phyloP scores from a whole-genome alignment of 140 eudicot species.

The Oenanthe javanica region DNA sequence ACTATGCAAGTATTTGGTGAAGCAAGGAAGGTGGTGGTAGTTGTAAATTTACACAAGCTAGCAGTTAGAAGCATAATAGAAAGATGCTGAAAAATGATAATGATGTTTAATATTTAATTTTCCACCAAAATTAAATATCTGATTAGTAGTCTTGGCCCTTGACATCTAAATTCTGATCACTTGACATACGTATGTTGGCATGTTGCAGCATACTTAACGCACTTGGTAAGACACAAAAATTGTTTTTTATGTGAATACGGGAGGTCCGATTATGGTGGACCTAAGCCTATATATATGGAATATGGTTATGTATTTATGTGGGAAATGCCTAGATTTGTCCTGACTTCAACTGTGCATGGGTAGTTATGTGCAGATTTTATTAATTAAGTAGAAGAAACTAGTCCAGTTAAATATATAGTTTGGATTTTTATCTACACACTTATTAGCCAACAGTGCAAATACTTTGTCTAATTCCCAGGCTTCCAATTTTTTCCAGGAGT shows the following conservation, averaged over 20 bases:
- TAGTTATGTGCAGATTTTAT: not conserved
- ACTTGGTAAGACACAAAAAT: not conserved
- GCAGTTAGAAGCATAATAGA: constrained; percentile 31
- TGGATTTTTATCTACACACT: not conserved
- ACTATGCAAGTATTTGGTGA: constrained; percentile 1
- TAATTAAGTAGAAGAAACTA: not conserved
- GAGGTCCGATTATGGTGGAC: no score
- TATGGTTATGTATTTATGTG: no score
- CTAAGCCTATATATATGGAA: no score
- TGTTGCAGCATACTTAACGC: no score
- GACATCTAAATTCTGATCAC: not conserved
- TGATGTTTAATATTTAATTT: not conserved
- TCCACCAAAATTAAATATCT: constrained; percentile 21
- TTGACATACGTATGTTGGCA: no score
- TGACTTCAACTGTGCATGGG: not conserved
- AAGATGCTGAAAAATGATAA: constrained; percentile 48
- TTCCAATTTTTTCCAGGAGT: not conserved
- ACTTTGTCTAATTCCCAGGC: constrained; percentile 2
- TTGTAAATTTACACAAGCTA: constrained; percentile 1
- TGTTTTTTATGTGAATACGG: no score
- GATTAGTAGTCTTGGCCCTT: constrained; percentile 22
- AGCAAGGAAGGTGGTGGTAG: not conserved
- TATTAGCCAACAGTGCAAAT: not conserved
- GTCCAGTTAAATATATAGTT: not conserved
- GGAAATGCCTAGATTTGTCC: constrained; percentile 1